Percentiles rank a stretch among this genome's conserved stretches.
These are phyloP conservation scores for Teunomyces aglyptinius DNA, from an alignment of 805 yeast genomes.

Conservation along the genomic window DNA sequence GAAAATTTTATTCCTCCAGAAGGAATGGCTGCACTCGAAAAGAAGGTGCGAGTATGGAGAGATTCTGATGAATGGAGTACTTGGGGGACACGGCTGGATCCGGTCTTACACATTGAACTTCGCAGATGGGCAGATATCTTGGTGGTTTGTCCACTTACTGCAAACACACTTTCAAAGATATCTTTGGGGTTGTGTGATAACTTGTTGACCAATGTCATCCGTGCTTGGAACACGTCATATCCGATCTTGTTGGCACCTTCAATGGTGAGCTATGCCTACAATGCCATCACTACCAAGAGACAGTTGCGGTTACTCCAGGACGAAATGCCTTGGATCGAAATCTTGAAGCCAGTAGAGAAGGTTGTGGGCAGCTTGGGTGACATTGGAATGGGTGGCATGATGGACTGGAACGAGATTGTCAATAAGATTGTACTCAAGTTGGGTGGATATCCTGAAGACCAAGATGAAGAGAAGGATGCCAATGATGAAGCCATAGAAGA, in stretches of 20 bases:
- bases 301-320: constrained; percentile 75
- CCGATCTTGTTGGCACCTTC: constrained; percentile 94
- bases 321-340: constrained; percentile 93
- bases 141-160: constrained; percentile 90
- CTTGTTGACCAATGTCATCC: constrained; percentile 78
- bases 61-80: constrained; percentile 62
- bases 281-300: constrained; percentile 81
- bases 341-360: constrained; percentile 92
- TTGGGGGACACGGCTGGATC: constrained; percentile 83
- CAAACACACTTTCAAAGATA: constrained; percentile 87
- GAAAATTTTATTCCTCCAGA: constrained; percentile 52
- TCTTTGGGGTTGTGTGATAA: constrained; percentile 92
- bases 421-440: constrained; percentile 76
- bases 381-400: constrained; percentile 99
- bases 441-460: constrained; percentile 51
- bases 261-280: constrained; percentile 91
- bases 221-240: constrained; percentile 93
- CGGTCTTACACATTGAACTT: constrained; percentile 90
- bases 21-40: constrained; percentile 37
- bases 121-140: constrained; percentile 96
- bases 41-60: constrained; percentile 53
- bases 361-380: constrained; percentile 93
- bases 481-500: constrained; percentile 34
- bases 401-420: constrained; percentile 94
- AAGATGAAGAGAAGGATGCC: constrained; percentile 49